phyloP scores from a whole-genome alignment of 176 grass and related monocot genomes.

The Aegilops sharonensis region DNA sequence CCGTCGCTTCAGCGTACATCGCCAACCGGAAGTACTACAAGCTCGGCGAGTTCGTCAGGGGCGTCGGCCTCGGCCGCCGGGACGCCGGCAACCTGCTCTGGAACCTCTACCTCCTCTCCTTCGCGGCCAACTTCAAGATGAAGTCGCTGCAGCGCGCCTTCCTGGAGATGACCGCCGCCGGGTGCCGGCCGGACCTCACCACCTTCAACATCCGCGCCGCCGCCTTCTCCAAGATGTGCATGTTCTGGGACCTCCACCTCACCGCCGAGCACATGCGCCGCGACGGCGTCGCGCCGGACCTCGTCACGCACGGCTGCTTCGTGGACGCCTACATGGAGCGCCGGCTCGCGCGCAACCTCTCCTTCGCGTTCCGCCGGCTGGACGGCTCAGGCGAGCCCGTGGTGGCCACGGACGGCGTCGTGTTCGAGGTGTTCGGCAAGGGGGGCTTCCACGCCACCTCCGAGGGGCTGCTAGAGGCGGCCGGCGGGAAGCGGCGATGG shows the following conservation, averaged over 20 bases:
- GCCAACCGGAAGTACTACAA: constrained; percentile 59
- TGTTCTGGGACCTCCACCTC: constrained; percentile 98
- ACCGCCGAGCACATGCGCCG: constrained; percentile 75
- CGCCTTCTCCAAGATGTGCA: constrained; percentile 86
- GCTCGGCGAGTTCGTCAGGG: constrained; percentile 62
- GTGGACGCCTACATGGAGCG: constrained; percentile 78
- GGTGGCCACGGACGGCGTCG: constrained; percentile 51
- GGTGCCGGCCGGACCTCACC: constrained; percentile 63
- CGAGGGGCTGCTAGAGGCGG: constrained; percentile 58
- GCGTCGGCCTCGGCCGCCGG: constrained; percentile 54
- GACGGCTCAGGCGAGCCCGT: constrained; percentile 28
- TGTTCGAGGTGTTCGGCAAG: constrained; percentile 86
- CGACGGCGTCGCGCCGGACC: constrained; percentile 61
- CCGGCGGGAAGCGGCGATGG: constrained; percentile 38
- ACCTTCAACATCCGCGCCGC: constrained; percentile 79
- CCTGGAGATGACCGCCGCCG: constrained; percentile 72
- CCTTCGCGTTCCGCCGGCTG: constrained; percentile 58
- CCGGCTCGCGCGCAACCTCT: constrained; percentile 67
- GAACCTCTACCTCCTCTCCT: constrained; percentile 87
- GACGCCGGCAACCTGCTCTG: constrained; percentile 71
- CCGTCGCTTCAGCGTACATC: constrained; percentile 69
- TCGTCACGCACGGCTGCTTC: constrained; percentile 81
- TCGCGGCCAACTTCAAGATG: constrained; percentile 94
- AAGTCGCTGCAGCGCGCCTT: constrained; percentile 90
- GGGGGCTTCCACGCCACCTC: constrained; percentile 73